Evolutionary conservation across 2,329 filamentous ascomycete genomes (phyloP), one percentile per base, ranked within the genome.

Genomic region (Massarina eburnea): DNA sequence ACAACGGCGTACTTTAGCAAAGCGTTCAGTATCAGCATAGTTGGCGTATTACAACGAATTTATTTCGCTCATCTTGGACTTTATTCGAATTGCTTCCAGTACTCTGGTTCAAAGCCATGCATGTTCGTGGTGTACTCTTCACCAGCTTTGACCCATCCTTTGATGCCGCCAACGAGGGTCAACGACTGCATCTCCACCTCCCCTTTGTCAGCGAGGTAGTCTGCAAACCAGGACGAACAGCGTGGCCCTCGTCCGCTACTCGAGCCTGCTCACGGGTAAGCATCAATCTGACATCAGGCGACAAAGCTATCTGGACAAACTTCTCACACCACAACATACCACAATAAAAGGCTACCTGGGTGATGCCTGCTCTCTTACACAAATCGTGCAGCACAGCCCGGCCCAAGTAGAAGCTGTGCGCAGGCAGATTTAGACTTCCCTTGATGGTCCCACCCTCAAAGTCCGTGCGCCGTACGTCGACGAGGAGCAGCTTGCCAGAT

Each of bases 401-500:
- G 51, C 76, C 76, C 67, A 70, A 64, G 57, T 71, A 75, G 60
- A 77, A 76, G 32, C 68, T 70, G 39, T 76, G 73, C 0, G 74
- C 74, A n/a, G 74, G 74, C 32, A 77, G 61, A 47, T 76, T 76
- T 24, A 77, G 55, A 52, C 70, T 73, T n/a, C 73, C 73, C 19
- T 66, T 61, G 38, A 76, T 73, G 4, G 65, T 58, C 12, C 74
- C 74, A 27, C 74, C 74, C 43, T 73, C 71, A 49, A 73, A 76
- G 56, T 76, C 74, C n/a, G 67, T 76, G 30, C 74, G 64, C 18
- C 74, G 71, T 24, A 76, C 70, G 51, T 76, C 73, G 10, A 76
- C 62, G 39, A 75, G 58, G 32, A 76, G 70, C 41, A 75, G 56
- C 30, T 61, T 53, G 54, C 50, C 67, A 54, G 59, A 75, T 54